Percentiles rank a stretch among this genome's conserved stretches.
Conservation (phyloP, 1,139 yeast species). For the Protomyces macrosporus region DNA sequence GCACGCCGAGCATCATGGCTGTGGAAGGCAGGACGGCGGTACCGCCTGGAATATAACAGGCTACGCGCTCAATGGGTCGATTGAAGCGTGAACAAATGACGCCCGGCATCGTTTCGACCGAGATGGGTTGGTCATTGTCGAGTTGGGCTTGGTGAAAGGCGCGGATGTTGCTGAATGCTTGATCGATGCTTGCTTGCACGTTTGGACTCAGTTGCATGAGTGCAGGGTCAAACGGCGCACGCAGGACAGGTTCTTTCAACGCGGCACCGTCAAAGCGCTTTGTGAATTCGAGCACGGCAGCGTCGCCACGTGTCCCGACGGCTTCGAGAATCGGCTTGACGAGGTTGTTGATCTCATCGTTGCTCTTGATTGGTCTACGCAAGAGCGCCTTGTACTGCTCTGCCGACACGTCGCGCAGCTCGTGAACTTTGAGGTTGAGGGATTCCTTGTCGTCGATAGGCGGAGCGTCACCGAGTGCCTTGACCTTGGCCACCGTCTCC, state of each 20-base stretch:
- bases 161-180: constrained; percentile 80
- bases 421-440: constrained; percentile 16
- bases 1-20: constrained; percentile 96
- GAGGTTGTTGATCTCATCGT: constrained; percentile 83
- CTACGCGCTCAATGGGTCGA: constrained; percentile 89
- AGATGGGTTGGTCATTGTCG: constrained; percentile 49
- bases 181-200: constrained; percentile 76
- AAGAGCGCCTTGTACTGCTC: constrained; percentile 54
- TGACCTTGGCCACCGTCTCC: constrained; percentile 13
- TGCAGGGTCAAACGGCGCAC: constrained; percentile 78
- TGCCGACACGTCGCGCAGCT: constrained; percentile 8
- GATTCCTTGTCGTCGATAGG: constrained; percentile 20
- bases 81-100: constrained; percentile 91
- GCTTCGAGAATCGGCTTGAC: constrained; percentile 83
- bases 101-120: constrained; percentile 93
- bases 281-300: constrained; percentile 77
- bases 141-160: constrained; percentile 93
- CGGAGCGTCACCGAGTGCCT: constrained; percentile 17
- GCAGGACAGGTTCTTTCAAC: constrained; percentile 63
- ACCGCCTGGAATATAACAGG: constrained; percentile 96
- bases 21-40: constrained; percentile 98
- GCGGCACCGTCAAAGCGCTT: constrained; percentile 83
- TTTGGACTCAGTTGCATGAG: constrained; percentile 72
- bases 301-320: constrained; percentile 74
- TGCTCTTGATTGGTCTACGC: constrained; percentile 84